These are phyloP conservation scores for Coprinopsis marcescibilis DNA, from an alignment of 768 basidiomycete species.

Conservation along the genomic window DNA sequence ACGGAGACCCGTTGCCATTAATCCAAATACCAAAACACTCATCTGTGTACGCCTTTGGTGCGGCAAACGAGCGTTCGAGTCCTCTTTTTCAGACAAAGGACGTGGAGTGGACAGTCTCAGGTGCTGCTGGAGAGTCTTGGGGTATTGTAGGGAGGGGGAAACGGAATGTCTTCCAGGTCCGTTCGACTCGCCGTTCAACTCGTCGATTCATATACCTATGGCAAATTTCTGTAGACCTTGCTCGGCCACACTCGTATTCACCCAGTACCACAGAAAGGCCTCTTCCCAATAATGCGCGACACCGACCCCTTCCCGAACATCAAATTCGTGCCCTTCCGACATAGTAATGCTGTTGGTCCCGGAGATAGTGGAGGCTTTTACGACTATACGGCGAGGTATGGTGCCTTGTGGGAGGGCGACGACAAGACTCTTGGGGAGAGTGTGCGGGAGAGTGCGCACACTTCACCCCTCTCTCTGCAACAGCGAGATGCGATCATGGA, in stretches of 20 bases:
- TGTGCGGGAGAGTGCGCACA: slow-evolving; percentile 9
- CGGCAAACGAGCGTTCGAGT: slow-evolving; percentile 28
- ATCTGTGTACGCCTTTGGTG: slow-evolving; percentile 56
- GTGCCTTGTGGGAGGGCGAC: slow-evolving; percentile 82
- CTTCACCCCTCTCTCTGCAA: background rate
- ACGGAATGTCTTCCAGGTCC: slow-evolving; percentile 58
- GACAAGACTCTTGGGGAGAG: slow-evolving; percentile 67
- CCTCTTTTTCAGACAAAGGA: slow-evolving; percentile 42
- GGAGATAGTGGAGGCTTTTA: slow-evolving; percentile 65
- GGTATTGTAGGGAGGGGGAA: slow-evolving; percentile 59
- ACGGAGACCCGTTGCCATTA: slow-evolving; percentile 13
- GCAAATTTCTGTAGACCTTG: slow-evolving; percentile 41
- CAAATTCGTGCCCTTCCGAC: slow-evolving; percentile 61
- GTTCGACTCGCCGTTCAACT: slow-evolving; percentile 9
- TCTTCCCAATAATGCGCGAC: slow-evolving; percentile 61
- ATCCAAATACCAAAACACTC: slow-evolving; percentile 39
- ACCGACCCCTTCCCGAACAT: slow-evolving; percentile 46
- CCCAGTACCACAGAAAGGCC: slow-evolving; percentile 53
- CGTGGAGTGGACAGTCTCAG: slow-evolving; percentile 55
- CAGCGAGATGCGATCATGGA: slow-evolving; percentile 37
- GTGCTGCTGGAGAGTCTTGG: slow-evolving; percentile 66
- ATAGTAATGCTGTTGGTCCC: slow-evolving; percentile 42
- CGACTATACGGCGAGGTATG: slow-evolving; percentile 91
- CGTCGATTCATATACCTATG: background rate
- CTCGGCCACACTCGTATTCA: slow-evolving; percentile 66